phyloP scores from a whole-genome alignment of 2,329 filamentous ascomycete species.

The Geosmithia flava region DNA sequence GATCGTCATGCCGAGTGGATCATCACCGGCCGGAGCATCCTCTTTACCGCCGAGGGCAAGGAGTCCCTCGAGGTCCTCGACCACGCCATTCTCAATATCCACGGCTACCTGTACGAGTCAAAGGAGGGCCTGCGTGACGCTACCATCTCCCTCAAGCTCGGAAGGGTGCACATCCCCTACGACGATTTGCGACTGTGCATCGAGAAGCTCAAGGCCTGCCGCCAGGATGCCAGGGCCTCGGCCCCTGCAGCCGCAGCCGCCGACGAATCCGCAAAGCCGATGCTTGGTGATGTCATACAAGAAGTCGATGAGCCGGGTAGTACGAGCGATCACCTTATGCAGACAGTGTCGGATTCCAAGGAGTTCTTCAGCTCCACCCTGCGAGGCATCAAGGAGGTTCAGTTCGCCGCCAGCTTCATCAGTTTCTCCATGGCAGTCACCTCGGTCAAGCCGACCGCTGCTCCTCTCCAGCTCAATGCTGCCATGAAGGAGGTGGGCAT shows the following conservation, averaged over 20 bases:
- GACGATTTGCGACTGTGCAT: slow-evolving; percentile 66
- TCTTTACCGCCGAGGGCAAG: slow-evolving; percentile 75
- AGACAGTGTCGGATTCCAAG: slow-evolving; percentile 81
- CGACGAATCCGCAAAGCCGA: slow-evolving; percentile 37
- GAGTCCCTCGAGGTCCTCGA: slow-evolving; percentile 85
- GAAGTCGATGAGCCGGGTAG: slow-evolving; percentile 60
- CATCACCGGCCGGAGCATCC: slow-evolving; percentile 68
- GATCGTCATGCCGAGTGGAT: slow-evolving; percentile 85
- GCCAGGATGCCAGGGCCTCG: slow-evolving; percentile 11
- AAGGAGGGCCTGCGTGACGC: slow-evolving; percentile 82
- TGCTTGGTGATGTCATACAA: slow-evolving; percentile 60
- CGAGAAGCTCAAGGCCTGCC: slow-evolving; percentile 37
- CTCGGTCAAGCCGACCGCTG: slow-evolving; percentile 50
- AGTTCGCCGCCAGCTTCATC: slow-evolving; percentile 86
- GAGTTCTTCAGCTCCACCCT: slow-evolving; percentile 86
- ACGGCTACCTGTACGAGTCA: slow-evolving; percentile 78
- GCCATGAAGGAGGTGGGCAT: slow-evolving; percentile 96
- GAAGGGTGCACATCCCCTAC: slow-evolving; percentile 78
- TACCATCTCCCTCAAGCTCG: slow-evolving; percentile 80
- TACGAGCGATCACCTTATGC: slow-evolving; percentile 55
- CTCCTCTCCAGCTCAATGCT: slow-evolving; percentile 70
- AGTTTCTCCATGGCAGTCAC: slow-evolving; percentile 73
- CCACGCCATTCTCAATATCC: slow-evolving; percentile 76
- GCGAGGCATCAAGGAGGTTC: slow-evolving; percentile 88
- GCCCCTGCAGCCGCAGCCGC: too few species aligned